Evolutionary conservation across 139 green algal genomes (phyloP), one percentile per base, ranked within the genome.

Genomic region (Volvox reticuliferus): DNA sequence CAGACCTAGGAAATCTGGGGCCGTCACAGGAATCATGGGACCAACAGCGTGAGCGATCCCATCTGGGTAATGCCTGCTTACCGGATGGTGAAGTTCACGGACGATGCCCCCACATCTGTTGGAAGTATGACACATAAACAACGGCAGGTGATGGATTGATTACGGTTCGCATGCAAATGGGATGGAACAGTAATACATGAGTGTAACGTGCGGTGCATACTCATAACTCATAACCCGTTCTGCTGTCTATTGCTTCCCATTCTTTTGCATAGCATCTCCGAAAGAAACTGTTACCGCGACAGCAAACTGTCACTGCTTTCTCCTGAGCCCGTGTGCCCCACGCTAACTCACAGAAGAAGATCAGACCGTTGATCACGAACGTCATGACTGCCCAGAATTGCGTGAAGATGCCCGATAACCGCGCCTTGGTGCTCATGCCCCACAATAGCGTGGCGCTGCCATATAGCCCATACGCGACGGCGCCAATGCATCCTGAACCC

Each of bases 391-490:
- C 88, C 93, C 96, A 97, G 76, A 96, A 96, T 30, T 87, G 44
- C 0, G 14, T 26, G 67, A 96, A 96, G 35, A 93, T 92, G 79
- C 80, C 73, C 20, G 19, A 78, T 17, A 91, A 44, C 18, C 92
- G 82, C 1, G 92, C 82, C 91, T 96, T 96, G 5, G 92, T 92
- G 37, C 78, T 93, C 69, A 98, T 96, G 87, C 96, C 95, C 91
- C 93, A 97, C 50, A 96, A 93, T 62, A 93, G 93, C 18, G 94
- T 98, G 19, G 94, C 92, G 37, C 94, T 94, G 44, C 97, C 97
- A 63, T 97, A 98, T 78, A 99, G 92, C 0, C 97, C 97, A 92
- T 96, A 99, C 17, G 97, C 96, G 18, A 98, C 97, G 1, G 98
- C 94, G 30, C 94, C 96, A 79, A 98, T 96, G 24, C 97, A 96